Evolutionary conservation across 805 yeast species (phyloP), one percentile per base, ranked within the genome.

Genomic region (Candida silvicultrix): DNA sequence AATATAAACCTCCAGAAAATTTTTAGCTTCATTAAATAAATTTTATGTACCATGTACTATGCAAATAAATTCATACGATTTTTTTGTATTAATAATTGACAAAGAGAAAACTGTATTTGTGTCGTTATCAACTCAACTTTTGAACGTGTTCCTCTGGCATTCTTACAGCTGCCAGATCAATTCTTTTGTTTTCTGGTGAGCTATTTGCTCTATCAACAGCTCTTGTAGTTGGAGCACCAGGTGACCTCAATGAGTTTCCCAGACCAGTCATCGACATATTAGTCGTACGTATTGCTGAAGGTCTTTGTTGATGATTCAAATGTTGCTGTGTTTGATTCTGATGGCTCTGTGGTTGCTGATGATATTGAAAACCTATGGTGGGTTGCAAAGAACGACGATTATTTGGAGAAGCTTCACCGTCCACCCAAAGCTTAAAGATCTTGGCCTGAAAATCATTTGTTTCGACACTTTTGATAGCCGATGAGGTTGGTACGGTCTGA

Each of bases 181-280:
- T 59, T 41, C 57, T 45, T 15, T 49, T 54, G 25, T 42, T 54
- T n/a, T 51, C 60, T 11, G 56, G 52, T 5, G 58, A 47, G 18
- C 52, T 45, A 20, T 53, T 48, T 2, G 62, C 62, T 47, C 71
- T 57, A 49, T 68, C 67, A 2, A 68, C 74, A 0, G 73, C 73
- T 47, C 74, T 60, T 11, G 74, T 69, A 0, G 70, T 62, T 8
- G 73, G 74, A 29, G 62, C 54, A 18, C 37, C 53, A 32, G 56
- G 49, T 1, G 58, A 47, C 34, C 52, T 54, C 25, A 51, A 36
- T 2, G 42, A 22, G 14, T 41, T 41, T 5, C 37, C 29, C 15
- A 31, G 29, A 14, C 31, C 38, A 7, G 38, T 41, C 28, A 35
- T 21, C 25, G 48, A 34, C 32, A 49, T 19, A 38, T 48, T 39